phyloP scores from a whole-genome alignment of 2,329 filamentous ascomycete genomes.

The Blastomyces silverae region DNA sequence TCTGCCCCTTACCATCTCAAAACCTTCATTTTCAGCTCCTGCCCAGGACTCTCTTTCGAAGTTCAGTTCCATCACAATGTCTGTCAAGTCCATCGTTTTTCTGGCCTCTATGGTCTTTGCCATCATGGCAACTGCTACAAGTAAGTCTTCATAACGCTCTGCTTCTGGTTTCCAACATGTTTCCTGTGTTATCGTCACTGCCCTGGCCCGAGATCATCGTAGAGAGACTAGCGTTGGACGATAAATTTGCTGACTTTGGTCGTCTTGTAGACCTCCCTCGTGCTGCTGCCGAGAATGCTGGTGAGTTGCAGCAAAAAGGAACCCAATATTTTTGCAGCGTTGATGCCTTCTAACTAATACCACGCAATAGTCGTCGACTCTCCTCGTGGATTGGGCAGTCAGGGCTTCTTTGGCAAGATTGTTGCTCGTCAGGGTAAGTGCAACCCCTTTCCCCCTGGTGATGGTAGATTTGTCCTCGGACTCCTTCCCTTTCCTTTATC shows the following conservation, averaged over 20 bases:
- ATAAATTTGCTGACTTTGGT: neutral
- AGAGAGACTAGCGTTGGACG: neutral
- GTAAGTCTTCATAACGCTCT: conserved; percentile 21
- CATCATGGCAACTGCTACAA: conserved; percentile 18
- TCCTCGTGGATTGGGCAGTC: neutral
- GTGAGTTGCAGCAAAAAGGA: neutral
- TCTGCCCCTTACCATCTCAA: conserved; percentile 14
- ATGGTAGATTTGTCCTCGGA: neutral
- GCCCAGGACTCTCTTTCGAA: neutral
- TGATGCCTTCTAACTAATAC: neutral
- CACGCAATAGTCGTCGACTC: neutral
- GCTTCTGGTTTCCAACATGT: neutral
- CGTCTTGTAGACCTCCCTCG: neutral
- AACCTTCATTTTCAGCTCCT: conserved; percentile 15
- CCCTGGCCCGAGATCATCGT: neutral
- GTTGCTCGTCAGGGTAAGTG: conserved; percentile 5
- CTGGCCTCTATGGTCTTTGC: conserved; percentile 24
- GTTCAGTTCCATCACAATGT: conserved; percentile 15
- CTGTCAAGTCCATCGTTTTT: conserved; percentile 21
- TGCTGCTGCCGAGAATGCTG: neutral
- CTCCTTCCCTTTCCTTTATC: neutral
- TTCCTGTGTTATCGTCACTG: neutral
- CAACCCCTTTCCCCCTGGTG: neutral
- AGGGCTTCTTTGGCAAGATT: neutral
- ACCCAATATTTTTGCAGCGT: neutral